A percentile compares a stretch with the other conserved stretches of the same genome.
These are phyloP conservation scores for Sinapis alba DNA, from an alignment of 441 rosid species.

Conservation along the genomic window DNA sequence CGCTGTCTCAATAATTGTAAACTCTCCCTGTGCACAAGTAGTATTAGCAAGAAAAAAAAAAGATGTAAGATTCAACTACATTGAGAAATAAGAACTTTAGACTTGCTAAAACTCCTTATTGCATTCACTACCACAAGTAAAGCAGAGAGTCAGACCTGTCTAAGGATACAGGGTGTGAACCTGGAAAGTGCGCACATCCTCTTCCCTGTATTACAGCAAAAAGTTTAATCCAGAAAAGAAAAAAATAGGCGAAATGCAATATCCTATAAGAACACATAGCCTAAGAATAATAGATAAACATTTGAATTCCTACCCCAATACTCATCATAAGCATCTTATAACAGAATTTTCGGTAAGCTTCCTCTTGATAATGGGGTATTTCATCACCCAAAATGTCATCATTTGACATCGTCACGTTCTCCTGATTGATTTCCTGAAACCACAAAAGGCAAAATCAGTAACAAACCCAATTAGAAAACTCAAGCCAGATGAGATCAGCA, in stretches of 20 bases:
- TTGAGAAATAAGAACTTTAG: not conserved
- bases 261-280: not conserved
- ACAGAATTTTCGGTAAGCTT: slow-evolving; percentile 62
- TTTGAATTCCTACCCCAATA: slow-evolving; percentile 51
- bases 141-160: slow-evolving; percentile 61
- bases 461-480: not conserved
- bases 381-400: slow-evolving; percentile 97
- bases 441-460: slow-evolving; percentile 13
- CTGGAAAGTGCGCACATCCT: slow-evolving; percentile 80
- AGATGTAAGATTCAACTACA: slow-evolving; percentile 19
- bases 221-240: not conserved
- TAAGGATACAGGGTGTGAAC: slow-evolving; percentile 97
- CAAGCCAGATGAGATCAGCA: slow-evolving; percentile 9
- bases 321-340: slow-evolving; percentile 74
- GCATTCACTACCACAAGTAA: slow-evolving; percentile 3
- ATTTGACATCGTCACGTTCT: slow-evolving; percentile 68
- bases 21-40: slow-evolving; percentile 65
- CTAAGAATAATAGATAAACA: not conserved
- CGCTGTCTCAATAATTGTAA: slow-evolving; percentile 91
- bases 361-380: slow-evolving; percentile 76
- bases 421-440: slow-evolving; percentile 63
- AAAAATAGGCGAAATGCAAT: not conserved
- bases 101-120: not conserved
- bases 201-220: slow-evolving; percentile 59
- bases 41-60: not conserved